phyloP scores from a whole-genome alignment of 2,329 filamentous ascomycete genomes.

The Fusarium austroafricanum region DNA sequence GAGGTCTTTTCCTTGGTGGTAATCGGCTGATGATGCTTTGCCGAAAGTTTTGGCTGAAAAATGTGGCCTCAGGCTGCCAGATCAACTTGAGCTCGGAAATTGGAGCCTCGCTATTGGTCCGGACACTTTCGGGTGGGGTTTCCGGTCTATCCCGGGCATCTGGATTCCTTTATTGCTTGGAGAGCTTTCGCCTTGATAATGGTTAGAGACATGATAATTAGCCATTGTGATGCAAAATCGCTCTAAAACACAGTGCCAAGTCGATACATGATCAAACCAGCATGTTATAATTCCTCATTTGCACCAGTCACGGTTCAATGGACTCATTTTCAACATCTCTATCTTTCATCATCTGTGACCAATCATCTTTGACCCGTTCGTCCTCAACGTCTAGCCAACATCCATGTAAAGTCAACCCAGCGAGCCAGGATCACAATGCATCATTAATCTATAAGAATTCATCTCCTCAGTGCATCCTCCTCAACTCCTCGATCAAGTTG shows the following conservation, averaged over 20 bases:
- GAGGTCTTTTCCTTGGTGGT: slow-evolving; percentile 62
- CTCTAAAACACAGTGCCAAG: background rate
- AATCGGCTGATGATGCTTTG: slow-evolving; percentile 55
- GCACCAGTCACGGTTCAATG: slow-evolving; percentile 22
- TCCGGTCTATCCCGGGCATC: slow-evolving; percentile 49
- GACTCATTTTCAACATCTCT: background rate
- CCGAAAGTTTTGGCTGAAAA: slow-evolving; percentile 56
- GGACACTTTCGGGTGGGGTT: slow-evolving; percentile 40
- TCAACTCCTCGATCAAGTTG: slow-evolving; percentile 70
- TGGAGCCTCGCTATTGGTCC: slow-evolving; percentile 59
- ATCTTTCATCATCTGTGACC: slow-evolving; percentile 22
- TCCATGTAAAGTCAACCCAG: background rate
- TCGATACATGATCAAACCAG: accelerated
- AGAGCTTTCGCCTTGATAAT: slow-evolving; percentile 19
- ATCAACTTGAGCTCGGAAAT: slow-evolving; percentile 58
- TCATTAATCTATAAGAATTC: background rate
- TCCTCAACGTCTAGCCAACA: slow-evolving; percentile 31
- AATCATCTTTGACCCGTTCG: slow-evolving; percentile 43
- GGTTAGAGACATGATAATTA: background rate
- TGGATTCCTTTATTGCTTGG: slow-evolving; percentile 29
- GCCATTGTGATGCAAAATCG: slow-evolving; percentile 3
- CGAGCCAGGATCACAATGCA: background rate
- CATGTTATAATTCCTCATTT: background rate
- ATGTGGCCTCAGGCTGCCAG: slow-evolving; percentile 58
- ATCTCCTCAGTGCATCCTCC: slow-evolving; percentile 66